Evolutionary conservation across 495 filamentous ascomycete species (phyloP), one percentile per base, ranked within the genome.

Genomic region (Neurospora sp.): DNA sequence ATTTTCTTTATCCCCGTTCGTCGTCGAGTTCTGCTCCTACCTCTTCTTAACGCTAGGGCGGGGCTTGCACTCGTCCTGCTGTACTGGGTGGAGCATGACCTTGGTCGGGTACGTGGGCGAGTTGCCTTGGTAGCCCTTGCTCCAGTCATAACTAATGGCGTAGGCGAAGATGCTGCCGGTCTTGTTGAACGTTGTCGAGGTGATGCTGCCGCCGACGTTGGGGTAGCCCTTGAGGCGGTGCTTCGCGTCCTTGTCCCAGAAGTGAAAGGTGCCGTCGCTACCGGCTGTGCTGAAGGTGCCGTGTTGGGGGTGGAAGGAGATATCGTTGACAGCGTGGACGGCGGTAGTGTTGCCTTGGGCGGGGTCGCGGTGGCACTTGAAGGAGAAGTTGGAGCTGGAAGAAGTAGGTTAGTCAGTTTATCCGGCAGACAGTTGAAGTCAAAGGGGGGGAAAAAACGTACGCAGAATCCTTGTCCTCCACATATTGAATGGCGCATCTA

Each of bases 111-210:
- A 87, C 74, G 88, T 83, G 39, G 87, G 88, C 42, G 81, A 94
- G 81, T 97, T 97, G 66, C 82, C 86, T 21, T 89, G 86, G 84
- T 92, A 95, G 9, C 95, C 95, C 82, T 95, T 96, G 82, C 92
- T 94, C 95, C 95, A 98, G 84, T 98, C 95, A 79, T 98, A 98
- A 80, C 92, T 93, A 31, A 96, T 88, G 48, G 94, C 92, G 79
- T 98, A 98, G 38, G 95, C 94, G 79, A 97, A 97, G 78, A 97
- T 93, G 77, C 82, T 89, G 70, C 95, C 95, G 48, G 83, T 89
- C 76, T 89, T 87, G 81, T 93, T 94, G 87, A 97, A 98, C 19
- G 86, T 90, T 17, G 92, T 96, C 54, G 90, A 87, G 13, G 91
- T 89, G 81, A 98, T 97, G 69, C 91, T 90, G 36, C 92, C 93